Conservation (phyloP, 1,284 basidiomycete species). For the Naganishia liquefaciens region DNA sequence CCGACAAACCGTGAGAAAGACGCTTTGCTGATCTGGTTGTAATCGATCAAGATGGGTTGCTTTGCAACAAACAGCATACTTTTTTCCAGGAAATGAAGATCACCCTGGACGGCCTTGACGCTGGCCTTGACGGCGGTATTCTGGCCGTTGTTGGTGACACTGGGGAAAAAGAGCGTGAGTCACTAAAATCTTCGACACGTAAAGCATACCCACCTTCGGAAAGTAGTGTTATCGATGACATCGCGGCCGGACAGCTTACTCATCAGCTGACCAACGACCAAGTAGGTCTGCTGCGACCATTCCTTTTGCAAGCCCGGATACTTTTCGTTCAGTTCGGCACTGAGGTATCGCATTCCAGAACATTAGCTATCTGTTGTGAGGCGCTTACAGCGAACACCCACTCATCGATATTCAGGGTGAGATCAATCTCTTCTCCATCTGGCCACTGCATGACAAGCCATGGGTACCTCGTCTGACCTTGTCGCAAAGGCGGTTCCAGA, state of each 20-base stretch:
- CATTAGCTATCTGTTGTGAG: not conserved
- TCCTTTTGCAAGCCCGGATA: constrained; percentile 31
- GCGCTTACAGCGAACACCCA: constrained; percentile 54
- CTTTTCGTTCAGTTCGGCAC: constrained; percentile 55
- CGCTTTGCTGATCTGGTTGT: constrained; percentile 86
- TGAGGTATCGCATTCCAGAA: constrained; percentile 15
- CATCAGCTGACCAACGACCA: constrained; percentile 86
- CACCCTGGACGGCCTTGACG: constrained; percentile 94
- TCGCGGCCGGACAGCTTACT: constrained; percentile 74
- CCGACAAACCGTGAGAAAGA: constrained; percentile 79
- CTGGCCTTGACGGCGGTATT: constrained; percentile 75
- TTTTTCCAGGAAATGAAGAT: constrained; percentile 97
- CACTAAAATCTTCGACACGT: not conserved
- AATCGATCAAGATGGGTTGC: constrained; percentile 87
- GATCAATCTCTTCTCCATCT: constrained; percentile 94
- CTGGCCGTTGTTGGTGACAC: constrained; percentile 19
- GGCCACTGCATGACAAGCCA: constrained; percentile 98
- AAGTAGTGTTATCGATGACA: constrained; percentile 63
- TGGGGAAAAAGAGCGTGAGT: not conserved
- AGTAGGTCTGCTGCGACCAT: constrained; percentile 67
- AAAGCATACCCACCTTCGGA: constrained; percentile 26
- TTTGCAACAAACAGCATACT: constrained; percentile 98
- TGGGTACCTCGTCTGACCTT: constrained; percentile 97
- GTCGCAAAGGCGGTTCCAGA: constrained; percentile 87
- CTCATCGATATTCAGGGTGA: constrained; percentile 92